Base-by-base conservation (phyloP, 768 basidiomycete species). In the Panaeolus cyanescens region DNA sequence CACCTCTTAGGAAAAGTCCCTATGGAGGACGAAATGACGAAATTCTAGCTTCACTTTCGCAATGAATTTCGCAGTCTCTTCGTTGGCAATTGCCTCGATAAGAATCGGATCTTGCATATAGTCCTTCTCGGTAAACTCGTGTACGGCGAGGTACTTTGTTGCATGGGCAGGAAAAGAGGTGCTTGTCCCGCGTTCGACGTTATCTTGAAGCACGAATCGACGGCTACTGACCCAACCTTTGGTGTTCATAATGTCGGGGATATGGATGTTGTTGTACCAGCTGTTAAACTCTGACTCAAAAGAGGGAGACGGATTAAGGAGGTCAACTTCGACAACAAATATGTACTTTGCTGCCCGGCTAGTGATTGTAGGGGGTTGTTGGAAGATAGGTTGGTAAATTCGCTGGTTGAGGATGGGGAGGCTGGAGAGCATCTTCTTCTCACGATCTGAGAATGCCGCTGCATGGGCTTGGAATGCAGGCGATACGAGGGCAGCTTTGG, bases 211-310 rank as follows among this genome's bases (percentile, higher is more conserved):
- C 33, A 69, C 68, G 67, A 64, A 79, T 28, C 77, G 65, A 34
- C 74, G 63, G 13, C 65, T 68, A 42, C 74, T 65, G 31, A 67
- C 59, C 67, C 72, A 79, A 17, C 77, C 75, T 19, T 72, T 71
- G 2, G 71, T 59, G 57, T 70, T 70, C 25, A 71, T 55, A 8
- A 76, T 57, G 54, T 71, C 59, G 4, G 63, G 67, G 56, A 78
- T 67, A 40, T 78, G 75, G 45, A 77, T 75, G 36, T 73, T 74
- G 17, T 75, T 67, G 60, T 78, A 78, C 75, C 75, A 77, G 37
- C 65, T 68, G 61, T 77, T 74, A 59, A 77, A 70, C 20, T 74
- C 76, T 0, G 66, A 70, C 15, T 72, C 74, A 3, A 58, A 56
- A 28, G 73, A 69, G 1, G 68, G 32, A 1, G 45, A 25, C 67